Evolutionary conservation across 192 early-diverging fungal species (phyloP), one percentile per base, ranked within the genome.

Genomic region (Entomortierella beljakovae): DNA sequence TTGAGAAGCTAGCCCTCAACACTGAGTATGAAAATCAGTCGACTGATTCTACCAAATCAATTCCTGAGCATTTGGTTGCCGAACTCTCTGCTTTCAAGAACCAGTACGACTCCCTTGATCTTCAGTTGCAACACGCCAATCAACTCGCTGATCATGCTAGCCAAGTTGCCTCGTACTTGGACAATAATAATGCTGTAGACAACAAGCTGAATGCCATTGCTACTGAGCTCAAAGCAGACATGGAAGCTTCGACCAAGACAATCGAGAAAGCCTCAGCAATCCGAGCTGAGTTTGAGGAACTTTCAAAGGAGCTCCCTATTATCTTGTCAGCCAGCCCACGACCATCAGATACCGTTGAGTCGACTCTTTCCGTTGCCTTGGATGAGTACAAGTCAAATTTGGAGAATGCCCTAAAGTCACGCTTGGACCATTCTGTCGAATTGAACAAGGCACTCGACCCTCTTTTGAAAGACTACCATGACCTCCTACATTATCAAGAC

Each of bases 401-500:
- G 32, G 62, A 69, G 33, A 29, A n/a, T 0, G 8, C 68, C 16
- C 40, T 79, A 23, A 69, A 55, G 38, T 34, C 15, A 0, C 53
- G 75, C 1, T 29, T 69, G 6, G 31, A 56, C 9, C 28, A 40
- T 13, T 70, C 66, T 26, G 29, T 13, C 1, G 49, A 64, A 1
- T 28, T 70, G 40, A 42, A 62, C 26, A 20, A 60, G 34, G 25
- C 66, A 0, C 34, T 79, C 6, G 56, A 61, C 15, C 75, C 75
- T 2, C 67, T 79, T 15, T 25, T 79, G 61, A 34, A 1, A 23
- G 61, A 59, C 6, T 69, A 64, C 25, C 46, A 60, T 9, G 23
- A 48, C 4, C 50, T 79, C 8, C 62, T 79, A 8, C 22, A n/a
- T 7, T 79, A 79, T 34, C 75, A 79, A 20, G 50, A 79, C 15